Evolutionary conservation across 1,139 yeast species (phyloP).

Genomic region (Suhomyces bribrorum): DNA sequence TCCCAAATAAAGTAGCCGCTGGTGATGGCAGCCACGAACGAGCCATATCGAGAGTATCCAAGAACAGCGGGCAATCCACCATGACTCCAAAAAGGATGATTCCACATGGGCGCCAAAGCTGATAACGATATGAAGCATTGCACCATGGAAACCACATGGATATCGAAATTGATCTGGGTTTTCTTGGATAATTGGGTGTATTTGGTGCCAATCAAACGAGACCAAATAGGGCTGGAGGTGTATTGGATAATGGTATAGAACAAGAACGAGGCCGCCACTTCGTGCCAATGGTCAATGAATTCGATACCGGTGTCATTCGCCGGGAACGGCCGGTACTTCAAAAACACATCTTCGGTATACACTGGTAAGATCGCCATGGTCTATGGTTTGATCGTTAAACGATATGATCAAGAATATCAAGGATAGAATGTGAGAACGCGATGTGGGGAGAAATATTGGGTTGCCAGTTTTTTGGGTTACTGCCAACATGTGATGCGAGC

Average conservation of each 20-base stretch:
- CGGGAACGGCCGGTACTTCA: constrained; percentile 50
- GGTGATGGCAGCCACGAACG: constrained; percentile 70
- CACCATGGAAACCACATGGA: constrained; percentile 85
- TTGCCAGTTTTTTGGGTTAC: constrained; percentile 4
- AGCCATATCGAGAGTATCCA: constrained; percentile 73
- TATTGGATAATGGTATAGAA: constrained; percentile 42
- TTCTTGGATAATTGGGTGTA: constrained; percentile 51
- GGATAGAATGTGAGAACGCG: too few species aligned
- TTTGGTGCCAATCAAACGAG: constrained; percentile 39
- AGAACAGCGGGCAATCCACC: constrained; percentile 49
- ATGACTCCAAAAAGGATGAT: constrained; percentile 47
- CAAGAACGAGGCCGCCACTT: constrained; percentile 39
- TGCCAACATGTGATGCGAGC: too few species aligned
- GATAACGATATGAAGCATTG: constrained; percentile 66
- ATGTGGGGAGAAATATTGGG: constrained; percentile 1
- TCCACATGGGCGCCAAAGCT: constrained; percentile 60
- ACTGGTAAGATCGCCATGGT: constrained; percentile 23
- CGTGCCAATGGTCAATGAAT: constrained; percentile 56
- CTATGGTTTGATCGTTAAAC: not conserved
- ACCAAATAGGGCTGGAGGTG: constrained; percentile 40
- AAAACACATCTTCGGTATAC: constrained; percentile 44
- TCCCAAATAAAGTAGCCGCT: constrained; percentile 96
- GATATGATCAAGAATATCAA: not conserved
- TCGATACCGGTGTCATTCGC: constrained; percentile 28
- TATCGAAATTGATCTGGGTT: constrained; percentile 71